Percentiles rank a stretch among this genome's conserved stretches.
Conservation (phyloP, 2,329 filamentous ascomycete genomes). For the Sarocladiaceae sp. region DNA sequence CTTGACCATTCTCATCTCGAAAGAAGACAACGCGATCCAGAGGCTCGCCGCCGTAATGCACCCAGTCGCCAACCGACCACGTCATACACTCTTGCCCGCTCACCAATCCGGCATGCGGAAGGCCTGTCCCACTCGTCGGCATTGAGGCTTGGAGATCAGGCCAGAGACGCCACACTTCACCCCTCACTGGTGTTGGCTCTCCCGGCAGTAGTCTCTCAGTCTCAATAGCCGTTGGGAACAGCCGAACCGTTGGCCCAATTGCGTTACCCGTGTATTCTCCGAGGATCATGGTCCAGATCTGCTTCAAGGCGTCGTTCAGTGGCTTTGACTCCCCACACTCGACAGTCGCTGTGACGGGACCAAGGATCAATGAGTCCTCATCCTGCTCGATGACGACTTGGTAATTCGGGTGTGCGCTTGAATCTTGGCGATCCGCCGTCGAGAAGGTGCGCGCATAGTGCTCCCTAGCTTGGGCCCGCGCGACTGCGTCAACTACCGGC, state of each 20-base stretch:
- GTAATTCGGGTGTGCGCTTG: neutral
- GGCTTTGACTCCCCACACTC: neutral
- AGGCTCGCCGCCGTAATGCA: slow-evolving; percentile 27
- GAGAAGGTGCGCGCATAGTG: slow-evolving; percentile 15
- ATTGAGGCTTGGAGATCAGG: slow-evolving; percentile 13
- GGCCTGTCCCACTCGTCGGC: slow-evolving; percentile 16
- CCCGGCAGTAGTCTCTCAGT: neutral
- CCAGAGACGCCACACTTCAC: slow-evolving; percentile 24
- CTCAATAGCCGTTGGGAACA: slow-evolving; percentile 18
- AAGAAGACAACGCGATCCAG: slow-evolving; percentile 26
- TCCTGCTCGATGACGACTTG: slow-evolving; percentile 14
- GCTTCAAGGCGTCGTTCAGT: slow-evolving; percentile 10
- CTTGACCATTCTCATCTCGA: slow-evolving; percentile 16
- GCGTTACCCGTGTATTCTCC: slow-evolving; percentile 11
- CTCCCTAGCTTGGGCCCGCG: slow-evolving; percentile 19
- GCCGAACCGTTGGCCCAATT: slow-evolving; percentile 17
- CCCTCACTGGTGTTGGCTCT: slow-evolving; percentile 5
- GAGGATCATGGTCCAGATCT: slow-evolving; percentile 19
- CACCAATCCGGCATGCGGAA: slow-evolving; percentile 19
- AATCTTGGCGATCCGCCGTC: neutral
- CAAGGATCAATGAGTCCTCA: slow-evolving; percentile 14
- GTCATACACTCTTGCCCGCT: slow-evolving; percentile 19
- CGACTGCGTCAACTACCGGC: slow-evolving; percentile 20
- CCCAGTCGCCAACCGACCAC: slow-evolving; percentile 28
- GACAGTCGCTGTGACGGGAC: slow-evolving; percentile 14